Percentiles rank a stretch among this genome's conserved stretches.
phyloP scores from a whole-genome alignment of 2,329 filamentous ascomycete species.

The Tolypocladium album region DNA sequence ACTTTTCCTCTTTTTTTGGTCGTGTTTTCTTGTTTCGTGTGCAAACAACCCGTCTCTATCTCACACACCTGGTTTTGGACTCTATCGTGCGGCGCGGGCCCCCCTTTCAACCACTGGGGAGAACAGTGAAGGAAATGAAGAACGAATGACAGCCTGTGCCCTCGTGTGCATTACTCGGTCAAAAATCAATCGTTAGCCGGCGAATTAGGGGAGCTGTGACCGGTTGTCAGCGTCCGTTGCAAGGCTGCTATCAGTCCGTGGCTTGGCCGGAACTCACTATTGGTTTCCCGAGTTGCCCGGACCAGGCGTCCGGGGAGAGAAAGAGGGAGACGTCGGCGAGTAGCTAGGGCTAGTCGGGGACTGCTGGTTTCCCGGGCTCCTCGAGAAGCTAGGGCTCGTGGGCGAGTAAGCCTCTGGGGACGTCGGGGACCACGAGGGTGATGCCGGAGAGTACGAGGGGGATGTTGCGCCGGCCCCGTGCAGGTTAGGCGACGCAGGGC shows the following conservation, averaged over 20 bases:
- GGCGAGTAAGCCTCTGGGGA: conserved; percentile 55
- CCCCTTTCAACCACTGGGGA: neutral
- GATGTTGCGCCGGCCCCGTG: conserved; percentile 34
- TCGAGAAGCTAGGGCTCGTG: conserved; percentile 50
- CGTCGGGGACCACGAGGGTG: conserved; percentile 69
- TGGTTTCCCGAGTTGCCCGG: conserved; percentile 31
- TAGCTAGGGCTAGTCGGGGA: conserved; percentile 62
- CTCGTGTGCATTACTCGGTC: conserved; percentile 21
- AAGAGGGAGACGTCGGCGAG: conserved; percentile 49
- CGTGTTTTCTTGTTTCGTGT: neutral
- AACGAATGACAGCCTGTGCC: conserved; percentile 18
- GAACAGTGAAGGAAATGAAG: conserved; percentile 9
- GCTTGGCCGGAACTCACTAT: conserved; percentile 19
- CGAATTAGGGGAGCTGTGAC: conserved; percentile 30
- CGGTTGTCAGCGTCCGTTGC: neutral
- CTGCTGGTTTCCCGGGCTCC: conserved; percentile 39
- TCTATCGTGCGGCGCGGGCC: conserved; percentile 1
- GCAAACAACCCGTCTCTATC: neutral
- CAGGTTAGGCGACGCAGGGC: conserved; percentile 53
- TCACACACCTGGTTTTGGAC: conserved; percentile 1
- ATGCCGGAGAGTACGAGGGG: conserved; percentile 57
- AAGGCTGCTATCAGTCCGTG: neutral
- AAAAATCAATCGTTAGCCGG: conserved; percentile 28
- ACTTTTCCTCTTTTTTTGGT: neutral
- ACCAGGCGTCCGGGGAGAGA: conserved; percentile 34